Conservation (phyloP, 2,329 filamentous ascomycete species). For the Apiospora malaysiana region DNA sequence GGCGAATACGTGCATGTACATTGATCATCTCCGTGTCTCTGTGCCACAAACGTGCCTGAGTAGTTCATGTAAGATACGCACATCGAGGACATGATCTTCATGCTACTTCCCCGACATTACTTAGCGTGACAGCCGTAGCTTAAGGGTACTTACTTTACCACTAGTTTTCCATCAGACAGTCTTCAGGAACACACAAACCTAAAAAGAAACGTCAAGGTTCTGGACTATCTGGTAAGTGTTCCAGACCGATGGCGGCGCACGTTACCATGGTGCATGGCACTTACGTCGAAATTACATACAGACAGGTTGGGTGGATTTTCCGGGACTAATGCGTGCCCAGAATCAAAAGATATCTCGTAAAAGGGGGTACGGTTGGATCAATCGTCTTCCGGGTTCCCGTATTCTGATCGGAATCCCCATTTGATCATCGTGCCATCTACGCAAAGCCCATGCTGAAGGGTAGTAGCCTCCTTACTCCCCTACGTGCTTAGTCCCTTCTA, state of each 20-base stretch:
- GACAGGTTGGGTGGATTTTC: not conserved
- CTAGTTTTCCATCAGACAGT: not conserved
- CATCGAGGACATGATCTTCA: not conserved
- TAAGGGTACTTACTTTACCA: too few species aligned
- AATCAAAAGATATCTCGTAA: not conserved
- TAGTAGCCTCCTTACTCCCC: too few species aligned
- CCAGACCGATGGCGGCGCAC: not conserved
- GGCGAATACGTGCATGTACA: not conserved
- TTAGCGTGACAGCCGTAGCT: not conserved
- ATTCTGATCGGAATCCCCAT: not conserved
- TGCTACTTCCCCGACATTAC: not conserved
- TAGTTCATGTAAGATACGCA: not conserved
- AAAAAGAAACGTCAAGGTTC: not conserved
- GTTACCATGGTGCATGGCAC: not conserved
- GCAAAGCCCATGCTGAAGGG: not conserved
- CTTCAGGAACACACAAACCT: slow-evolving; percentile 15
- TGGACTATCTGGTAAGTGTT: not conserved
- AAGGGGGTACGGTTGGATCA: not conserved
- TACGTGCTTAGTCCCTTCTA: too few species aligned
- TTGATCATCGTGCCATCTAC: not conserved
- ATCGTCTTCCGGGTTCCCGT: not conserved
- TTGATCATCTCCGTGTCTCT: not conserved
- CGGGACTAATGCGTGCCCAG: not conserved
- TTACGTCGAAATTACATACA: slow-evolving; percentile 8
- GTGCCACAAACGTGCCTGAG: not conserved